Base-by-base conservation (phyloP, 345 rosid species). In the Lepidium sativum region DNA sequence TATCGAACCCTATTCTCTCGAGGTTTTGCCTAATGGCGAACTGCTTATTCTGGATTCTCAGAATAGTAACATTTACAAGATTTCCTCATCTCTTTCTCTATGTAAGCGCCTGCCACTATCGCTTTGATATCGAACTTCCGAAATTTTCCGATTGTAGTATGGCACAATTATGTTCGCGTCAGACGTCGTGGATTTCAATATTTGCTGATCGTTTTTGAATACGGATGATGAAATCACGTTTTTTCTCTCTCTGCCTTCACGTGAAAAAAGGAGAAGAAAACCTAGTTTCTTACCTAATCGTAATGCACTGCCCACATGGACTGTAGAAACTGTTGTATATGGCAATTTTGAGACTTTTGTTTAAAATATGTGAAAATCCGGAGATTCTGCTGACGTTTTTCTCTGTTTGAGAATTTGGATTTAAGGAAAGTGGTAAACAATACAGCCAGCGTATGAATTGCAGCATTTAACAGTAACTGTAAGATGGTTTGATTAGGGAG, bases 61-160 rank as follows among this genome's bases (percentile, higher is more conserved):
- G 56, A 91, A 91, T 63, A 94, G 86, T 71, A 94, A 94, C 78
- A 68, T 94, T 42, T 85, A 94, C 87, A 80, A 77, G 80, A 90
- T 90, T 8, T 80, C 99, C 14, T 72, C 92, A 2, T 86, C 97
- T 20, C 77, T 90, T 68, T 88, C 97, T 67, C 72, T 85, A 14
- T 88, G 99, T 94, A 82, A 85, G 97, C 77, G 4, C 10, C 35
- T 78, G 4, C 10, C 35, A 45, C 12, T 32, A 20, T 60, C 39
- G 9, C 31, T 27, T 13, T 49, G 2, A 49, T 37, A 16, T 54
- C 41, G 31, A 57, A 11, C 10, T 42, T 42, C 25, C 14, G 17
- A 14, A 48, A 5, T 13, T 33, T 8, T n/a, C 25, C 27, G 39
- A 15, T 31, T 42, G 25, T 13, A 2, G 9, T 14, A 15, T 60